A percentile compares a stretch with the other conserved stretches of the same genome.
Evolutionary conservation across 2,329 filamentous ascomycete species (phyloP).

Genomic region (Claviceps quebecensis): DNA sequence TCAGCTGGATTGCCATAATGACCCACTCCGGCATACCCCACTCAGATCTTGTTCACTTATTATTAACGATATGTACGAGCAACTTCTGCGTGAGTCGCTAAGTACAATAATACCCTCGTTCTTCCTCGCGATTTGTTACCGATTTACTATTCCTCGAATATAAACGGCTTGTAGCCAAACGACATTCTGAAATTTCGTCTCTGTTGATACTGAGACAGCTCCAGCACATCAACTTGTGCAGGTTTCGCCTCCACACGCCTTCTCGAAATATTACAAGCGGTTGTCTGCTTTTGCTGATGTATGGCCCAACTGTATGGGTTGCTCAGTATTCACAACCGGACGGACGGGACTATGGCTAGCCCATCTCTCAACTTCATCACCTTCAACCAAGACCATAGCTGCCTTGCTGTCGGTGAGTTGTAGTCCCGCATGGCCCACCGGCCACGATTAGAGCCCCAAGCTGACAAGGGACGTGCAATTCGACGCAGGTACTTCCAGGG

Average conservation of each 20-base stretch:
- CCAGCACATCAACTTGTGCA: background rate
- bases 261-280: background rate
- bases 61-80: too few relatives aligned
- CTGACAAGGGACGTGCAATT: constrained; percentile 1
- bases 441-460: background rate
- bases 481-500: constrained; percentile 68
- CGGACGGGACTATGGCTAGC: constrained; percentile 38
- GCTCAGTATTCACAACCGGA: background rate
- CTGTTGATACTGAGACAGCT: background rate
- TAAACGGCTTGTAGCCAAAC: background rate
- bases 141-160: too few relatives aligned
- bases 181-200: background rate
- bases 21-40: background rate
- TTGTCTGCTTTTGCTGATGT: background rate
- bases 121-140: too few relatives aligned
- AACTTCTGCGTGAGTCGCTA: background rate
- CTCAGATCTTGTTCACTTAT: background rate
- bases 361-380: constrained; percentile 92
- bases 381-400: constrained; percentile 98
- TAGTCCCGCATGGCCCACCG: constrained; percentile 3
- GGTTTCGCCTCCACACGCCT: background rate
- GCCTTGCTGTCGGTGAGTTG: constrained; percentile 74
- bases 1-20: too few relatives aligned
- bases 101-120: too few relatives aligned
- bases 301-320: background rate